phyloP scores from a whole-genome alignment of 306 rosid genomes.

The Pterocarpus santalinus region DNA sequence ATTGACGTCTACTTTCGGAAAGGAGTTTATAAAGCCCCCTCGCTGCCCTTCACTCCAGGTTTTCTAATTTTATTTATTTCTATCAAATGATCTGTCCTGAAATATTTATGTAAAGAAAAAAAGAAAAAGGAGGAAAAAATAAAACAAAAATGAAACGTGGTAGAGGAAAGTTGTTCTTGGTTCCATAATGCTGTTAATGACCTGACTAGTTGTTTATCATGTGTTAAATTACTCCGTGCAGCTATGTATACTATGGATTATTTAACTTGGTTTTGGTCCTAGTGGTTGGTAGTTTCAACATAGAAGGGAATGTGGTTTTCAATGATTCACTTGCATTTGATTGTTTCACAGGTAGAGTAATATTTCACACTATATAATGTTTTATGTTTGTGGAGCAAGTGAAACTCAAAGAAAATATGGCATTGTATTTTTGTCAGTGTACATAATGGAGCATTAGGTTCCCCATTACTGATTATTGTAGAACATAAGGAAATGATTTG shows the following conservation, averaged over 20 bases:
- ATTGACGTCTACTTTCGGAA: conserved; percentile 86
- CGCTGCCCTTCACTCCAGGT: conserved; percentile 74
- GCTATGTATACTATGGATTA: background rate
- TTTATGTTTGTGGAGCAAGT: background rate
- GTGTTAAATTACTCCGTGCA: background rate
- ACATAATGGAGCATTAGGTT: background rate
- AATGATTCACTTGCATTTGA: background rate
- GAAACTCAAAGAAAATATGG: background rate
- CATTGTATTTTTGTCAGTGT: background rate
- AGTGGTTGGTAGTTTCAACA: background rate
- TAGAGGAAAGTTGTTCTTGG: background rate
- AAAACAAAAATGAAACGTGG: background rate
- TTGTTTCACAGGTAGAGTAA: background rate
- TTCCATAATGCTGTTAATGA: conserved; percentile 1
- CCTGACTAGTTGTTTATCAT: background rate
- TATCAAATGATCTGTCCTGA: background rate
- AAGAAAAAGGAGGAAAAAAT: background rate
- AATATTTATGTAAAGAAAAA: background rate
- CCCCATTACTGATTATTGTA: background rate
- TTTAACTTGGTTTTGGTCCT: background rate
- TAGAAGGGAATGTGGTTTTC: background rate
- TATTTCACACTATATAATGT: background rate
- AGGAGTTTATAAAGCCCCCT: conserved; percentile 73
- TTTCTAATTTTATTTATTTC: background rate
- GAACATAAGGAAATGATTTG: background rate